A percentile compares a stretch with the other conserved stretches of the same genome.
Conservation (phyloP, 2,329 filamentous ascomycete species). For the Lecanicillium sp. region DNA sequence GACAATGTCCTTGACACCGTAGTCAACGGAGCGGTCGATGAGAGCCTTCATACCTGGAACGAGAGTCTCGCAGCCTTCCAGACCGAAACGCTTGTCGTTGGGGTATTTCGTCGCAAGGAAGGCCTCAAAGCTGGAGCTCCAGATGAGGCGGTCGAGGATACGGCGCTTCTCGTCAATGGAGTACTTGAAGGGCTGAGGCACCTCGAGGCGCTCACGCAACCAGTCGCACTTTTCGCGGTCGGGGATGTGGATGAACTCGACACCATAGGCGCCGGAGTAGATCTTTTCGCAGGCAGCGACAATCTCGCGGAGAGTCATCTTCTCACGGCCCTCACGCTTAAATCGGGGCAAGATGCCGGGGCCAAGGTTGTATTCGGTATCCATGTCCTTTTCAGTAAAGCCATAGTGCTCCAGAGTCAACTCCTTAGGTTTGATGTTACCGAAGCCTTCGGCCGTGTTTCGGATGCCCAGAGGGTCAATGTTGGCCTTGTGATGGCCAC, state of each 20-base stretch:
- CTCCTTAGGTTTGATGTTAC: constrained; percentile 84
- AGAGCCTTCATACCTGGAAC: constrained; percentile 99
- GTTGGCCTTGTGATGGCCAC: constrained; percentile 96
- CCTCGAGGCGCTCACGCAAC: constrained; percentile 90
- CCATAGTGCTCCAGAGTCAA: constrained; percentile 88
- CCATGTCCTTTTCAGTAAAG: constrained; percentile 89
- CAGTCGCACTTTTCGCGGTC: constrained; percentile 97
- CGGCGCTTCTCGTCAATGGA: constrained; percentile 96
- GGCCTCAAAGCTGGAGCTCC: constrained; percentile 94
- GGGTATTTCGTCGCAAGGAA: constrained; percentile 97
- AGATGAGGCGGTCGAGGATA: constrained; percentile 94
- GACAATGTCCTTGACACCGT: constrained; percentile 97
- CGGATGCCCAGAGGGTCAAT: constrained; percentile 95
- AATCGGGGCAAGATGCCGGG: constrained; percentile 94
- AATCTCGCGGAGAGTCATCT: constrained; percentile 96
- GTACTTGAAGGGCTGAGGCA: constrained; percentile 93
- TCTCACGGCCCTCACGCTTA: constrained; percentile 77
- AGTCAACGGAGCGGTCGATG: constrained; percentile 96
- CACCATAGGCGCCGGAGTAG: constrained; percentile 94
- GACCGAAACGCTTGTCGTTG: constrained; percentile 98
- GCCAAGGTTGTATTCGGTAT: constrained; percentile 83
- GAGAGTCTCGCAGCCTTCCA: constrained; percentile 93
- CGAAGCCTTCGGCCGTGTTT: constrained; percentile 64
- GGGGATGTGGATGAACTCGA: constrained; percentile 98
- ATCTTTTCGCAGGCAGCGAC: constrained; percentile 87